Percentiles rank a stretch among this genome's conserved stretches.
phyloP scores from a whole-genome alignment of 768 basidiomycete species.

The Russula olivacea region DNA sequence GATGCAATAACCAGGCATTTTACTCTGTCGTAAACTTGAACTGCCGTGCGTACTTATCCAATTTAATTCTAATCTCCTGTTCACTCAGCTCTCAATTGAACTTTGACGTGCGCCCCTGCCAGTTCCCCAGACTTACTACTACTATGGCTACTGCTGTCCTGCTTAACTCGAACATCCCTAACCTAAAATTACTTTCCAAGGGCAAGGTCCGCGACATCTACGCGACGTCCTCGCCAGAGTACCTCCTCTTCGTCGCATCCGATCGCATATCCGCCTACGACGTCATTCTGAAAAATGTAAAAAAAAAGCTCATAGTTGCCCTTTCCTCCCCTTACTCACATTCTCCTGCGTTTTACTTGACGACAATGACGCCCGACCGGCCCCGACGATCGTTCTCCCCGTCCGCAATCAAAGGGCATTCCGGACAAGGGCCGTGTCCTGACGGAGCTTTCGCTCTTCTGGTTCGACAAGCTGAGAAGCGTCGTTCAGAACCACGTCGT shows the following conservation, averaged over 20 bases:
- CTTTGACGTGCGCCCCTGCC: not conserved
- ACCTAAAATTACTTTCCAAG: conserved; percentile 65
- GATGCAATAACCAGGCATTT: too few species aligned
- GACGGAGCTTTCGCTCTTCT: conserved; percentile 88
- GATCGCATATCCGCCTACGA: conserved; percentile 98
- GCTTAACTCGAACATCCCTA: conserved; percentile 51
- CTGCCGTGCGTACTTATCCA: not conserved
- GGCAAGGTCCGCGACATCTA: conserved; percentile 99
- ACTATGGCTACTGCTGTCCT: conserved; percentile 33
- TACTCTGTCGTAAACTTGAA: too few species aligned
- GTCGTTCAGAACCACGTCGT: conserved; percentile 90
- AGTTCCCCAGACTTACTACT: not conserved
- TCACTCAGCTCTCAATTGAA: not conserved
- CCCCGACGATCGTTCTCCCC: not conserved
- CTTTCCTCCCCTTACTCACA: not conserved
- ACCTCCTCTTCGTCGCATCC: conserved; percentile 87
- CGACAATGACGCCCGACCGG: too few species aligned
- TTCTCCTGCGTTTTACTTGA: not conserved
- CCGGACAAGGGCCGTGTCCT: conserved; percentile 89
- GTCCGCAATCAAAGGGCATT: conserved; percentile 58
- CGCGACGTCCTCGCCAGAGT: conserved; percentile 57
- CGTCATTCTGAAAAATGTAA: conserved; percentile 86
- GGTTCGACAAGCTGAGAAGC: conserved; percentile 78
- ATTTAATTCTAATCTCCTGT: not conserved
- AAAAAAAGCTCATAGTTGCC: not conserved